Evolutionary conservation across 495 filamentous ascomycete species (phyloP).

Genomic region (Xylaria flabelliformis): DNA sequence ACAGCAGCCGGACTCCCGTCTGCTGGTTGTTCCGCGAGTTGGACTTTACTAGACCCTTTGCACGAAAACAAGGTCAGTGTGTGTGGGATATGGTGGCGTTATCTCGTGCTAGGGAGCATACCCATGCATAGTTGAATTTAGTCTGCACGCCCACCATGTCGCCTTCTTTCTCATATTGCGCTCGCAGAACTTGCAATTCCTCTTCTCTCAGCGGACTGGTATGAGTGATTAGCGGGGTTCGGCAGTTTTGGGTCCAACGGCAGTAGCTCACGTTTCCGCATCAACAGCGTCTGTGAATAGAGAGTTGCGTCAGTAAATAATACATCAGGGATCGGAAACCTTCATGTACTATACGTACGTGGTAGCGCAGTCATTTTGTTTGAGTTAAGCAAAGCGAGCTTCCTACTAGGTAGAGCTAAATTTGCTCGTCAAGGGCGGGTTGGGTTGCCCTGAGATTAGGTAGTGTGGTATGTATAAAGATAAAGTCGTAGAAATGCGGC

Average conservation of each 20-base stretch:
- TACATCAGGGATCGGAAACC: background rate
- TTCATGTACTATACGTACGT: conserved; percentile 58
- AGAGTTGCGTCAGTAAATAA: conserved; percentile 29
- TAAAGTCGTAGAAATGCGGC: background rate
- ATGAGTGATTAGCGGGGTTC: conserved; percentile 5
- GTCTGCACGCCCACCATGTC: conserved; percentile 96
- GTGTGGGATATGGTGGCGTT: background rate
- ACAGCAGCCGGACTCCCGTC: conserved; percentile 90
- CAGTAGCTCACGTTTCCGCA: conserved; percentile 78
- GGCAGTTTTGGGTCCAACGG: background rate
- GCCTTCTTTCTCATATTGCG: conserved; percentile 96
- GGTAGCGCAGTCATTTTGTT: conserved; percentile 70
- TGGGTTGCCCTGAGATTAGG: background rate
- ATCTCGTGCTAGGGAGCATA: conserved; percentile 46
- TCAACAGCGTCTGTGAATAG: conserved; percentile 83
- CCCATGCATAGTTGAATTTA: conserved; percentile 99
- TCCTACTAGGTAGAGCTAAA: background rate
- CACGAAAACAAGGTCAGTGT: conserved; percentile 21
- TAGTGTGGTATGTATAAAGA: background rate
- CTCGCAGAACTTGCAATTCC: conserved; percentile 87
- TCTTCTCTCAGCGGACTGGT: conserved; percentile 83
- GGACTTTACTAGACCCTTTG: conserved; percentile 92
- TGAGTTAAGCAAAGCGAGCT: background rate
- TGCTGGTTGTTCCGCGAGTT: conserved; percentile 83
- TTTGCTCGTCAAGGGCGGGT: background rate